A percentile compares a stretch with the other conserved stretches of the same genome.
Evolutionary conservation across 148 eudicot genomes (phyloP).

Genomic region (Polygonum maritimum): DNA sequence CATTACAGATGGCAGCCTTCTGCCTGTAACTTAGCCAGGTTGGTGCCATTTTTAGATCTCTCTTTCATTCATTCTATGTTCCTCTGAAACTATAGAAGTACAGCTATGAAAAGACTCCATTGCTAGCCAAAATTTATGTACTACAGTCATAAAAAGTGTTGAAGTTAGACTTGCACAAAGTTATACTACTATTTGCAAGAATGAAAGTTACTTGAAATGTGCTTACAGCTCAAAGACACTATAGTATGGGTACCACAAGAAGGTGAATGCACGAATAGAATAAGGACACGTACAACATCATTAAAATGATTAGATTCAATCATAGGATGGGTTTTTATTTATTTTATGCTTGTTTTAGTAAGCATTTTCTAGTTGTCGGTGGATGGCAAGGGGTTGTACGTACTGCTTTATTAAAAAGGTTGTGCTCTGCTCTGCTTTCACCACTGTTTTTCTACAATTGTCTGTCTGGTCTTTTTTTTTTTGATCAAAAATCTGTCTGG

Average conservation of each 20-base stretch:
- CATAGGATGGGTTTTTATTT: background rate
- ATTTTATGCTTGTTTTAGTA: background rate
- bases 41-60: background rate
- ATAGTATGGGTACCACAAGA: background rate
- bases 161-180: too few species aligned
- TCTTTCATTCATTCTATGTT: background rate
- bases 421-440: background rate
- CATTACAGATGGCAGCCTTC: constrained; percentile 44
- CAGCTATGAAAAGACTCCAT: too few species aligned
- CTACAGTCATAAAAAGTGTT: too few species aligned
- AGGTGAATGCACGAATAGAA: background rate
- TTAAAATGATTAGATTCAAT: background rate
- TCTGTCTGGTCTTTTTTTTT: background rate
- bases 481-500: too few species aligned
- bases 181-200: too few species aligned
- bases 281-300: background rate
- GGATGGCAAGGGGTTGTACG: background rate
- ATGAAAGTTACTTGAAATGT: too few species aligned
- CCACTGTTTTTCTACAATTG: background rate
- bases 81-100: background rate
- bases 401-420: background rate
- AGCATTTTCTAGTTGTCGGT: background rate
- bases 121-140: too few species aligned
- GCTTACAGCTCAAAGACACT: too few species aligned
- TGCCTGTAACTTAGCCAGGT: constrained; percentile 46